Evolutionary conservation across 176 grass and related monocot species (phyloP), one percentile per base, ranked within the genome.

Genomic region (Bolboschoenus planiculmis): DNA sequence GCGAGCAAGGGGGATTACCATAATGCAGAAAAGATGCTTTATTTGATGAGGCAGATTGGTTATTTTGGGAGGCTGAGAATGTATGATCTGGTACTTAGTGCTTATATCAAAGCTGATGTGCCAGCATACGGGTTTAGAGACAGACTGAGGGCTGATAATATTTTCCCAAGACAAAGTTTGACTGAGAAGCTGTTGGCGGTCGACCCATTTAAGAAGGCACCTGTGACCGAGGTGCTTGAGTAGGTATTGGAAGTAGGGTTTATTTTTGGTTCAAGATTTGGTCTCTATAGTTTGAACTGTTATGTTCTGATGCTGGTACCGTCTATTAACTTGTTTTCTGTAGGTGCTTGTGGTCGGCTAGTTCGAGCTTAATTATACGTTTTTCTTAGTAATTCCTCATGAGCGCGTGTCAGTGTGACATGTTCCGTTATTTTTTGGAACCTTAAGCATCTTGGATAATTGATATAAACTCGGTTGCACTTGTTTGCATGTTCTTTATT

Each of bases 1-100:
- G 89, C 91, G 4, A 68, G 93, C 63, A 88, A 81, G 81, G 91
- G 94, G 10, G 94, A 97, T 80, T 79, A 93, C 51, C 72, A 93
- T 83, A 97, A 97, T 37, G 56, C 91, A 0, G 87, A 91, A 84
- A 97, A 91, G 81, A 89, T 97, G 72, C 89, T 97, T 87, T n/a
- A 81, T 43, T 84, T 82, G 21, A 5, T 89, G 48, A 93, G 84
- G 79, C 70, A 82, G 61, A 43, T 42, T 16, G 14, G 29, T 31
- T 91, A 86, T 85, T 73, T 44, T 68, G 87, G 59, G 4, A 90
- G 85, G 31, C 4, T 39, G 72, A 60, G 42, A 37, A 87, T 83
- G 66, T 93, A 97, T 83, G 42, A 30, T 23, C 55, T 91, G 16
- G 84, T 97, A 84, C 89, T 97, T 79, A 56, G 80, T 83, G 86